These are phyloP conservation scores for Phytophthora tubulina DNA, from an alignment of 352 stramenopile genomes.

Conservation along the genomic window DNA sequence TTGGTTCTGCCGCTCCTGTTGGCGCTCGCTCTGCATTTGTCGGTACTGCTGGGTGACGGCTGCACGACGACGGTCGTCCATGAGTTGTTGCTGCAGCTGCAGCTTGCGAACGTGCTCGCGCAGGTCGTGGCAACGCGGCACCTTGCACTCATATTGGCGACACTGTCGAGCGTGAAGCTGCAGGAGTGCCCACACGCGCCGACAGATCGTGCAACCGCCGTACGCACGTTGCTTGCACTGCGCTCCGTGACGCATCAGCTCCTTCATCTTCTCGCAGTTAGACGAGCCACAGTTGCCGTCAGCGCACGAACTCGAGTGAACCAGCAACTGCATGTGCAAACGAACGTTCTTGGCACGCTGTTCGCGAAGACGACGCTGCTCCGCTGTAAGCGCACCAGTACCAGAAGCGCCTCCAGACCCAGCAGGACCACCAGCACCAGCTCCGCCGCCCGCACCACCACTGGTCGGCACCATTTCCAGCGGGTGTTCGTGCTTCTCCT, in stretches of 20 bases:
- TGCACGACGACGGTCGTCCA: constrained; percentile 96
- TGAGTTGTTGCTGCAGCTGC: constrained; percentile 97
- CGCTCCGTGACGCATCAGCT: constrained; percentile 96
- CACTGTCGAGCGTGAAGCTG: constrained; percentile 98
- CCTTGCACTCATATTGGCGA: constrained; percentile 93
- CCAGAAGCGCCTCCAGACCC: constrained; percentile 34
- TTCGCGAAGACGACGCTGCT: constrained; percentile 77
- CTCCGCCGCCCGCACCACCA: constrained; percentile 34
- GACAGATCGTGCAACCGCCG: constrained; percentile 96
- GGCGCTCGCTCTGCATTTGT: constrained; percentile 74
- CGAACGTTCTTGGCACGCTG: constrained; percentile 95
- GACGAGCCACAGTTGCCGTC: constrained; percentile 94
- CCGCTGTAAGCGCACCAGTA: constrained; percentile 55
- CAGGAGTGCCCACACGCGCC: constrained; percentile 96
- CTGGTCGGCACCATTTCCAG: constrained; percentile 87
- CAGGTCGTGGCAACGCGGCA: constrained; percentile 97
- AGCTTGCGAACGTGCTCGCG: constrained; percentile 96
- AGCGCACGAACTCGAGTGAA: constrained; percentile 95
- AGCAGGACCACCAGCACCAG: constrained; percentile 19
- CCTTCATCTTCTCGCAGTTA: constrained; percentile 99
- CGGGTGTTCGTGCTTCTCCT: constrained; percentile 83
- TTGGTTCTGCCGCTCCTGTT: constrained; percentile 47
- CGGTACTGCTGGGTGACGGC: constrained; percentile 90
- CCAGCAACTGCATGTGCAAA: constrained; percentile 98
- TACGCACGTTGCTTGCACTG: constrained; percentile 93